Percentiles rank a stretch among this genome's conserved stretches.
phyloP scores from a whole-genome alignment of 305 asterid genomes.

The Fraxinus paxiana region DNA sequence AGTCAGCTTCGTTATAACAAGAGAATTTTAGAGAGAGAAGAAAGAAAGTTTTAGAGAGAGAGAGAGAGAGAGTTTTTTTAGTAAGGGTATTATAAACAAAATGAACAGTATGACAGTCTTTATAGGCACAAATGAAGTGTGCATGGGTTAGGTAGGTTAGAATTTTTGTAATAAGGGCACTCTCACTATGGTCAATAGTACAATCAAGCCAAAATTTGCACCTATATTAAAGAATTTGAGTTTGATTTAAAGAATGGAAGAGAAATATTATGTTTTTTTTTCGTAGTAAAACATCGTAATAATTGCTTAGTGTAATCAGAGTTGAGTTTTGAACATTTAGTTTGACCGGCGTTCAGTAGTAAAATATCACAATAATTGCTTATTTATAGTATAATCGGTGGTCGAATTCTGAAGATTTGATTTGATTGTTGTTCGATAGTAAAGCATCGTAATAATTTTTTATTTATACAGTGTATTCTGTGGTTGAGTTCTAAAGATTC shows the following conservation, averaged over 20 bases:
- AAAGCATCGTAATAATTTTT: not conserved
- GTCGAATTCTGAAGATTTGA: not conserved
- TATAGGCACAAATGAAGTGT: conserved; percentile 20
- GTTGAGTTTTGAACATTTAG: not conserved
- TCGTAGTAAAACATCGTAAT: not conserved
- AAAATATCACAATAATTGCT: not conserved
- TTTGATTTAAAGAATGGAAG: not conserved
- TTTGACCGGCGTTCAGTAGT: not conserved
- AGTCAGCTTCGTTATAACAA: conserved; percentile 36
- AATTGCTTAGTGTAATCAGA: not conserved
- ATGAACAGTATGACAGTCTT: conserved; percentile 18
- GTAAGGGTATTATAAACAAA: not conserved
- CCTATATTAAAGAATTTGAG: not conserved
- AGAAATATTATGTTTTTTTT: not conserved
- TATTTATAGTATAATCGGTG: not conserved
- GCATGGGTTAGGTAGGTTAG: conserved; percentile 34
- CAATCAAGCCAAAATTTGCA: conserved; percentile 4
- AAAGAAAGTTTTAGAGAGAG: conserved; percentile 23
- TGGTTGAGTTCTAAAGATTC: not conserved
- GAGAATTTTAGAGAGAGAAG: conserved; percentile 12
- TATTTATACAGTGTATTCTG: not conserved
- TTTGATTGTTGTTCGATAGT: not conserved
- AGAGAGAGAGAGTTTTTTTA: not conserved
- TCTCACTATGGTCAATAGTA: not conserved
- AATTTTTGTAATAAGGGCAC: conserved; percentile 5